Evolutionary conservation across 352 stramenopile species (phyloP).

Genomic region (Globisporangium mamillatum): DNA sequence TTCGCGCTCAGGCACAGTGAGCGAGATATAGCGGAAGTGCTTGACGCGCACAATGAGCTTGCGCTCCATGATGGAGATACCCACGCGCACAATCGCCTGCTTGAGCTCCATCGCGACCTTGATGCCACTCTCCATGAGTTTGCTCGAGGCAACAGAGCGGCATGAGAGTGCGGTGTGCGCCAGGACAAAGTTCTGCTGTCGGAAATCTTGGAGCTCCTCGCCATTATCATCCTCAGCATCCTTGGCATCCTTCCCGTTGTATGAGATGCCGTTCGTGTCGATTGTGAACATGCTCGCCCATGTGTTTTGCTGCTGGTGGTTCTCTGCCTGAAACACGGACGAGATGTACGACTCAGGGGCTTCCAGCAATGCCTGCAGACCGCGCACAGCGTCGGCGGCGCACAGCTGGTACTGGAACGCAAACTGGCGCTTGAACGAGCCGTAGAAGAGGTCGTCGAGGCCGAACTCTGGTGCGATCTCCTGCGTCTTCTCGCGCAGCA

Average conservation of each 20-base stretch:
- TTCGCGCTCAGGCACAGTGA: conserved; percentile 84
- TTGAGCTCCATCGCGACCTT: conserved; percentile 95
- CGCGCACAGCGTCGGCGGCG: conserved; percentile 94
- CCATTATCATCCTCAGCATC: conserved; percentile 22
- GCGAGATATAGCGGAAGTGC: conserved; percentile 96
- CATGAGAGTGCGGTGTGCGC: conserved; percentile 71
- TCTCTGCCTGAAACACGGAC: conserved; percentile 62
- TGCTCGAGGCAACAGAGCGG: conserved; percentile 60
- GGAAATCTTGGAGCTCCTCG: conserved; percentile 47
- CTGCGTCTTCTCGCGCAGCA: conserved; percentile 90
- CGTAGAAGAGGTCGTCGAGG: conserved; percentile 95
- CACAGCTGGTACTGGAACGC: conserved; percentile 95
- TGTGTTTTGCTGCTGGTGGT: conserved; percentile 47
- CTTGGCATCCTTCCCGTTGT: conserved; percentile 8
- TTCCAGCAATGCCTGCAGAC: conserved; percentile 93
- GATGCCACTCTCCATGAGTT: conserved; percentile 91
- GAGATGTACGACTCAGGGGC: conserved; percentile 71
- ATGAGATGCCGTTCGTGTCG: conserved; percentile 29
- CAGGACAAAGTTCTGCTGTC: conserved; percentile 81
- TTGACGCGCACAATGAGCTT: conserved; percentile 93
- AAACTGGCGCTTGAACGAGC: conserved; percentile 93
- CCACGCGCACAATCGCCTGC: conserved; percentile 91
- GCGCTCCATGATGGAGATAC: conserved; percentile 93
- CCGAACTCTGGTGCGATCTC: conserved; percentile 94
- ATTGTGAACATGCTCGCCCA: conserved; percentile 43